A percentile compares a stretch with the other conserved stretches of the same genome.
These are phyloP conservation scores for Aspergillus niger DNA, from an alignment of 2,329 filamentous ascomycete species.

Conservation along the genomic window DNA sequence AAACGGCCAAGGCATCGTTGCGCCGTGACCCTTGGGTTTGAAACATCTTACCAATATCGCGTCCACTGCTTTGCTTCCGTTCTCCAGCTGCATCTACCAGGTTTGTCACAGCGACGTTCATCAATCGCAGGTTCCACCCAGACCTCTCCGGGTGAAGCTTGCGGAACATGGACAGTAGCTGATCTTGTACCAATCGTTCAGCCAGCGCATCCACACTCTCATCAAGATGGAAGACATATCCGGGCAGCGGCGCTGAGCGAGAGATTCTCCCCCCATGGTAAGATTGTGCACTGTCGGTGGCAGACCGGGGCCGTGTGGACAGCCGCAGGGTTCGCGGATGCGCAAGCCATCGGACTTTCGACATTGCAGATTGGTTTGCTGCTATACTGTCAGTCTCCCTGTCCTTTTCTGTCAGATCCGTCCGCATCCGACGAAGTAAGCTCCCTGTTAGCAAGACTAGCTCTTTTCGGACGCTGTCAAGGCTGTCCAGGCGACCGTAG, in stretches of 20 bases:
- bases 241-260: conserved; percentile 71
- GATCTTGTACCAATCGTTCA: conserved; percentile 69
- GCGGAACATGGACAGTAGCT: conserved; percentile 70
- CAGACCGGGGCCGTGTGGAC: conserved; percentile 68
- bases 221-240: conserved; percentile 68
- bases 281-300: conserved; percentile 55
- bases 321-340: conserved; percentile 80
- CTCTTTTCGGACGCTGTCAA: conserved; percentile 67
- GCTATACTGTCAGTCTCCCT: conserved; percentile 36
- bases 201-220: conserved; percentile 62
- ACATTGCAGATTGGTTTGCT: background rate
- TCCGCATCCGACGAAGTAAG: conserved; percentile 74
- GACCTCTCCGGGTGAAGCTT: conserved; percentile 69
- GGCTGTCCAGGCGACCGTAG: conserved; percentile 69
- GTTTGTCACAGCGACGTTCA: conserved; percentile 87
- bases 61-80: conserved; percentile 58
- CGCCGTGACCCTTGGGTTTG: conserved; percentile 69
- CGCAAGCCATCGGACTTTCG: conserved; percentile 67
- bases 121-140: conserved; percentile 77
- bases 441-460: conserved; percentile 68
- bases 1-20: conserved; percentile 56
- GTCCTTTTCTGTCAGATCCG: conserved; percentile 67
- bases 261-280: conserved; percentile 71
- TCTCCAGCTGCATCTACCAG: conserved; percentile 65
- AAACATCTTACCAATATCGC: conserved; percentile 84